Conservation (phyloP, 257 asterid genomes). For the Echium plantagineum region DNA sequence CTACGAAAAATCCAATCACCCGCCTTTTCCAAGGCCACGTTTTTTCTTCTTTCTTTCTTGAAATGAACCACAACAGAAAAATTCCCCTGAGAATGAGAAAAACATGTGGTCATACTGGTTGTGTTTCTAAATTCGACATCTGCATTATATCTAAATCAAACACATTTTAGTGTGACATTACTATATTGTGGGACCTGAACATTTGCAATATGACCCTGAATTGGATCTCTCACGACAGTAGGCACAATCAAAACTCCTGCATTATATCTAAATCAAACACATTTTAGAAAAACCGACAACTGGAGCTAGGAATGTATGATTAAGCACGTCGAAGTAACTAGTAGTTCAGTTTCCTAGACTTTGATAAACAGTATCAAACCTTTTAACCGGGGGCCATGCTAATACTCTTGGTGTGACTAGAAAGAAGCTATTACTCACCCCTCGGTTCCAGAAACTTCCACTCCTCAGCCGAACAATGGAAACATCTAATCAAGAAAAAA, state of each 20-base stretch:
- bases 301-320: constrained; percentile 45
- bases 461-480: constrained; percentile 41
- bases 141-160: constrained; percentile 35
- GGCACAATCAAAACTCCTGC: constrained; percentile 59
- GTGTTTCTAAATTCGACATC: constrained; percentile 38
- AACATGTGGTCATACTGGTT: constrained; percentile 23
- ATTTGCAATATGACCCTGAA: constrained; percentile 34
- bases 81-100: constrained; percentile 39
- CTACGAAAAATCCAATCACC: constrained; percentile 45
- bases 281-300: constrained; percentile 52
- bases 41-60: neutral
- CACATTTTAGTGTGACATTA: constrained; percentile 30
- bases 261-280: constrained; percentile 39
- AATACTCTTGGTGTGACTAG: constrained; percentile 32
- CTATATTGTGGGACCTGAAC: constrained; percentile 6
- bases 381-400: constrained; percentile 46
- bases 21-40: constrained; percentile 30
- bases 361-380: constrained; percentile 47
- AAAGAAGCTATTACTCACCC: constrained; percentile 28
- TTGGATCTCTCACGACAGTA: constrained; percentile 15
- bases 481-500: constrained; percentile 39
- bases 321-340: constrained; percentile 41
- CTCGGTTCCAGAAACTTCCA: constrained; percentile 38
- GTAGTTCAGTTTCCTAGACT: constrained; percentile 61
- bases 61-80: constrained; percentile 43